These are phyloP conservation scores for Adansonia rubrostipa DNA, from an alignment of 441 rosid species.

Conservation along the genomic window DNA sequence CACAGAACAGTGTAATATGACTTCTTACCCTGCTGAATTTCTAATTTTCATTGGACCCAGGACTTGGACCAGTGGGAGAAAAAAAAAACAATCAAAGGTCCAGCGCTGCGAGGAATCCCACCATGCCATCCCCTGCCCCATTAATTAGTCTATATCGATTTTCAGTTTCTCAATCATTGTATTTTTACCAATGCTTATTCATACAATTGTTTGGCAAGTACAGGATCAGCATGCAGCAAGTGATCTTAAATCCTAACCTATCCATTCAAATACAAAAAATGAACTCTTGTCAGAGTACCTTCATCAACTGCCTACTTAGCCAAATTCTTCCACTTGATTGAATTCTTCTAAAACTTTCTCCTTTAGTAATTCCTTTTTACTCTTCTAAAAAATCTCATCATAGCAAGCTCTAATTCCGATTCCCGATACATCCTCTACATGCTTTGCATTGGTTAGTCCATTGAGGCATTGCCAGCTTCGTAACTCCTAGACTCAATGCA, in stretches of 20 bases:
- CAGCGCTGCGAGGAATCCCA: background rate
- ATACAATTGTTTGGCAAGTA: background rate
- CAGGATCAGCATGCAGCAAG: background rate
- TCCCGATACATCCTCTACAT: background rate
- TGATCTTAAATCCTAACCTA: background rate
- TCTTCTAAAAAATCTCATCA: background rate
- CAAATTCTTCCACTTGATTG: constrained; percentile 45
- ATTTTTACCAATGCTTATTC: background rate
- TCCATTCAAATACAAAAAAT: background rate
- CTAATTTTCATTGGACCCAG: background rate
- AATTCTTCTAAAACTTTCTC: constrained; percentile 37
- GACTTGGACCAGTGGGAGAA: background rate
- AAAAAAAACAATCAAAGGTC: background rate
- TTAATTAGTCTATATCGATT: background rate
- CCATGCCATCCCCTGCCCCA: background rate
- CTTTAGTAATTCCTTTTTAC: constrained; percentile 14
- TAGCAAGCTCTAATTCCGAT: background rate
- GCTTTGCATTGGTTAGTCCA: background rate
- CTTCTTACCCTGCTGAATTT: background rate
- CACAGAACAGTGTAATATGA: background rate
- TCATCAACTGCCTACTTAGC: constrained; percentile 38
- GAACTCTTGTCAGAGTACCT: constrained; percentile 15
- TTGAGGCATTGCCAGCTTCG: background rate
- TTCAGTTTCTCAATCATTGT: background rate
- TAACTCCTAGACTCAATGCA: background rate